Evolutionary conservation across 31 red algal species (phyloP), one percentile per base, ranked within the genome.

Genomic region (Odonthalia washingtoniensis): DNA sequence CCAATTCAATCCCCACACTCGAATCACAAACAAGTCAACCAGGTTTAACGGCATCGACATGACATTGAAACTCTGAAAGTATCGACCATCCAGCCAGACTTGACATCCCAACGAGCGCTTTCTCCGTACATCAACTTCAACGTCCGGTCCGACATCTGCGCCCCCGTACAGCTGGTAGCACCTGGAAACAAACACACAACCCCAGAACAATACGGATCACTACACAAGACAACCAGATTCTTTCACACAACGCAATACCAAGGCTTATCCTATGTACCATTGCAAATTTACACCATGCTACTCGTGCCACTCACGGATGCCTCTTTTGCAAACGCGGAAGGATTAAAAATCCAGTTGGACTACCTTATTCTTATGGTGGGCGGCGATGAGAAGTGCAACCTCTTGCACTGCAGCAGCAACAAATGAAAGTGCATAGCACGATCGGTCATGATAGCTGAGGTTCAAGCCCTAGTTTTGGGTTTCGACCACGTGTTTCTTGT

Each of bases 361-460:
- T 81, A 70, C 60, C 5, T 81, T 27, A 33, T 81, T 35, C 26
- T 81, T 9, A 67, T 81, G 28, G 78, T 21, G 14, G 57, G 68
- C 78, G 53, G 36, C 24, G 21, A 30, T 12, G 36, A 32, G 17
- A 67, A 34, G 12, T 6, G 17, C 4, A 81, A 81, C 32, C 68
- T 66, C 12, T 5, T 77, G 24, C 74, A 77, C 46, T 61, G 61
- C 42, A 45, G 77, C 49, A 61, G 44, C 32, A 46, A 27, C 27
- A 70, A 30, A 33, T 72, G 64, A 9, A 35, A 72, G 32, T 6
- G 64, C 5, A 63, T 84, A 5, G 16, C 60, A 3, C 65, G 80
- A 5, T 84, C 80, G 35, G 80, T 72, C 12, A 72, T 84, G 80
- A 63, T 63, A 42, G 80, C 80, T 17, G 78, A 81, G 32, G 49